phyloP scores from a whole-genome alignment of 2,329 filamentous ascomycete species.

The Blastomyces emzantsi region DNA sequence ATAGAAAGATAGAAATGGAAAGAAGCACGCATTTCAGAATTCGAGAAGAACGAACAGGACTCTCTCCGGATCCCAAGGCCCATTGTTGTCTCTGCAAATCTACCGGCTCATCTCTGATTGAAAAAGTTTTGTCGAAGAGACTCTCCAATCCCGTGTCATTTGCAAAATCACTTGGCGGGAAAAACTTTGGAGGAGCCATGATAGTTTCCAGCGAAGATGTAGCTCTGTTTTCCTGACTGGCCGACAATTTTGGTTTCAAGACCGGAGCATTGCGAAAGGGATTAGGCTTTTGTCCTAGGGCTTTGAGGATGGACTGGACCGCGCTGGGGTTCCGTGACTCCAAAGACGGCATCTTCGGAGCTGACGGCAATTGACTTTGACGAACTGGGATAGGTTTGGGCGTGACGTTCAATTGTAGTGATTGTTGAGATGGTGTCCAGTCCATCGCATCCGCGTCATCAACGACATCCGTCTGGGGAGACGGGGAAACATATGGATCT shows the following conservation, averaged over 20 bases:
- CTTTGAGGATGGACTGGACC: slow-evolving; percentile 21
- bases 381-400: slow-evolving; percentile 24
- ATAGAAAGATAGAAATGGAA: slow-evolving; percentile 23
- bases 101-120: slow-evolving; percentile 27
- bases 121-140: slow-evolving; percentile 40
- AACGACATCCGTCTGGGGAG: slow-evolving; percentile 30
- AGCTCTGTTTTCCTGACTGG: slow-evolving; percentile 15
- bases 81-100: slow-evolving; percentile 21
- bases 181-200: slow-evolving; percentile 40
- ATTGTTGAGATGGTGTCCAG: slow-evolving; percentile 41
- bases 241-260: slow-evolving; percentile 16
- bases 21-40: slow-evolving; percentile 14
- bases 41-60: slow-evolving; percentile 1
- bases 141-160: slow-evolving; percentile 40
- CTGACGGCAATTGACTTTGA: slow-evolving; percentile 34
- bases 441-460: slow-evolving; percentile 39
- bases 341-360: slow-evolving; percentile 34
- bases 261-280: slow-evolving; percentile 30
- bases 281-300: slow-evolving; percentile 30
- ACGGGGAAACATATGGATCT: slow-evolving; percentile 25
- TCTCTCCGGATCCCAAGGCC: not conserved
- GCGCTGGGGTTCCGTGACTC: slow-evolving; percentile 28
- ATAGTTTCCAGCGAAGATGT: slow-evolving; percentile 21
- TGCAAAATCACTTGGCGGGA: slow-evolving; percentile 33
- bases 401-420: slow-evolving; percentile 27